Base-by-base conservation (phyloP, 1,284 basidiomycete genomes). In the Sanghuangporus baumii region DNA sequence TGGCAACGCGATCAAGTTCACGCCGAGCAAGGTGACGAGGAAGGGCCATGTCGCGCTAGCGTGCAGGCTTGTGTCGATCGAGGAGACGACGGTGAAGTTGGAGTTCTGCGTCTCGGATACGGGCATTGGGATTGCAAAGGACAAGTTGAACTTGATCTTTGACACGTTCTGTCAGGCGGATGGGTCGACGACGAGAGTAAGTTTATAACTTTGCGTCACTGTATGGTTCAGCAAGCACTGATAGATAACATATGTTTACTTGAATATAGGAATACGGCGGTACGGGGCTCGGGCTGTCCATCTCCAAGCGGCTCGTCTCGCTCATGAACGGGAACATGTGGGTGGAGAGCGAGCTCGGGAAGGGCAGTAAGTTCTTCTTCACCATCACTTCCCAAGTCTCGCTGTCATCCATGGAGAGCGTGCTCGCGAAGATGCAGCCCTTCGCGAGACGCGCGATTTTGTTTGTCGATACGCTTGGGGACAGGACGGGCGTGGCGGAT, bases 161-260 rank as follows among this genome's bases (percentile, higher is more conserved):
- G 96, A 99, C 74, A 99, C 97, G 4, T 99, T 99, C 79, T 96
- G 94, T 70, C 97, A 99, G 73, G 97, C 97, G 0, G 97, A 99
- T 78, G 97, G 93, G 57, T 94, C 91, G 2, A 95, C 93, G 6
- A 95, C 93, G 8, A 79, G 93, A 72, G 89, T 90, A 69, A 63
- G 86, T 79, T 3, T 50, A 54, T 58, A 59, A 55, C 23, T 61
- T 55, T 65, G 52, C 50, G 60, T 59, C 57, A 36, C 65, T 68
- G 26, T 57, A 59, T n/a, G n/a, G n/a, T n/a, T n/a, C n/a, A n/a
- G n/a, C n/a, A n/a, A n/a, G n/a, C n/a, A n/a, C n/a, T n/a, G n/a
- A n/a, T n/a, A n/a, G n/a, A n/a, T n/a, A n/a, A n/a, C n/a, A n/a
- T n/a, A n/a, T n/a, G n/a, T n/a, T n/a, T n/a, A 41, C 40, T 46